Percentiles rank a stretch among this genome's conserved stretches.
Evolutionary conservation across 495 filamentous ascomycete genomes (phyloP).

Genomic region (Halenospora varia): DNA sequence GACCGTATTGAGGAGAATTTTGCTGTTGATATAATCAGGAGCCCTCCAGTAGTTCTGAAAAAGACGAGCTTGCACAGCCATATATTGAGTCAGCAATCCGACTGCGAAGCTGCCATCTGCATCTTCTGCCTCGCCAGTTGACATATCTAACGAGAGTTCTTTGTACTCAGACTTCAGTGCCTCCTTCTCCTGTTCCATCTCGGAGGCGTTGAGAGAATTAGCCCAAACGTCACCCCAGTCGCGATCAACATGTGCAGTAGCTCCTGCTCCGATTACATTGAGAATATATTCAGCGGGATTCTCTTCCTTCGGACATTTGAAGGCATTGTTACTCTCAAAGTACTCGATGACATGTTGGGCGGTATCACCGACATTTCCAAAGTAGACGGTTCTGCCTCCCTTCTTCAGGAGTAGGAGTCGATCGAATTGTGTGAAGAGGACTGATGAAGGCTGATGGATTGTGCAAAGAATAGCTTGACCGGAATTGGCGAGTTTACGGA

Average conservation of each 20-base stretch:
- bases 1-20: neutral
- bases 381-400: conserved; percentile 72
- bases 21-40: neutral
- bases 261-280: too few species aligned
- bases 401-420: conserved; percentile 62
- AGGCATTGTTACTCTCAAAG: neutral
- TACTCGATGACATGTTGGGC: conserved; percentile 40
- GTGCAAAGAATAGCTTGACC: conserved; percentile 85
- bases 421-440: conserved; percentile 36
- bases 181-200: neutral
- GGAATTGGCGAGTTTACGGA: conserved; percentile 73
- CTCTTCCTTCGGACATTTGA: neutral
- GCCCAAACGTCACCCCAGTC: neutral
- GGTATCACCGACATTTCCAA: conserved; percentile 54
- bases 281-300: conserved; percentile 34
- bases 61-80: neutral
- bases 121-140: too few species aligned
- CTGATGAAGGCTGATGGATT: conserved; percentile 77
- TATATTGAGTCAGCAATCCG: too few species aligned
- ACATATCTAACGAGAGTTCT: too few species aligned
- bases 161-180: too few species aligned
- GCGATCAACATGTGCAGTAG: conserved; percentile 70
- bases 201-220: neutral
- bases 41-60: neutral
- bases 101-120: too few species aligned